Base-by-base conservation (phyloP, 1,284 basidiomycete genomes). In the Acaromyces ingoldii region DNA sequence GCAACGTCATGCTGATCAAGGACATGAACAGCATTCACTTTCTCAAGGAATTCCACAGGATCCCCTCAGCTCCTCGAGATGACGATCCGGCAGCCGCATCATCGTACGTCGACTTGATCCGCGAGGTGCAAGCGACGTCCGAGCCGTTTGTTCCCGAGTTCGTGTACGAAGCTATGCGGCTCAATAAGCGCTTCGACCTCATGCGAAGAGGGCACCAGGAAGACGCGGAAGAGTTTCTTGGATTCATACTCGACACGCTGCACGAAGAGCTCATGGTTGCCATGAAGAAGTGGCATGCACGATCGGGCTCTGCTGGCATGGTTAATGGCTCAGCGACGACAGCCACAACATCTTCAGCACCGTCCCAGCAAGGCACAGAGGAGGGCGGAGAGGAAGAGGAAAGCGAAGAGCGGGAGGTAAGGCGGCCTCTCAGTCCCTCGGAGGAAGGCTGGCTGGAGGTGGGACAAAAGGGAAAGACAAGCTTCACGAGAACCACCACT, bases 221-320 rank as follows among this genome's bases (percentile, higher is more conserved):
- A 77, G 93, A 98, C 58, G 93, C 93, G 0, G 92, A 98, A 76
- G 93, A 98, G 77, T 98, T 96, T 77, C 81, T 97, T n/a, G 92
- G 93, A 7, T 95, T 96, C 78, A 92, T 91, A 78, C 80, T 97
- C 39, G 91, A 96, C 74, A 90, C 91, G 0, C 79, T 98, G 2
- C 91, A 96, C 76, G 93, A 98, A 71, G 93, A 98, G 77, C 77
- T 97, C 13, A 78, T 90, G 3, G 80, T 81, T 1, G 79, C 92
- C 4, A 78, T 83, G 38, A 77, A 82, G 19, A n/a, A n/a, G n/a
- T n/a, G n/a, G n/a, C n/a, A n/a, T n/a, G n/a, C n/a, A n/a, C n/a
- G n/a, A n/a, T n/a, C n/a, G n/a, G n/a, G n/a, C n/a, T n/a, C n/a
- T n/a, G n/a, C n/a, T n/a, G n/a, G n/a, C n/a, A n/a, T n/a, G n/a